Evolutionary conservation across 1,139 yeast species (phyloP).

Genomic region (Candida tropicalis): DNA sequence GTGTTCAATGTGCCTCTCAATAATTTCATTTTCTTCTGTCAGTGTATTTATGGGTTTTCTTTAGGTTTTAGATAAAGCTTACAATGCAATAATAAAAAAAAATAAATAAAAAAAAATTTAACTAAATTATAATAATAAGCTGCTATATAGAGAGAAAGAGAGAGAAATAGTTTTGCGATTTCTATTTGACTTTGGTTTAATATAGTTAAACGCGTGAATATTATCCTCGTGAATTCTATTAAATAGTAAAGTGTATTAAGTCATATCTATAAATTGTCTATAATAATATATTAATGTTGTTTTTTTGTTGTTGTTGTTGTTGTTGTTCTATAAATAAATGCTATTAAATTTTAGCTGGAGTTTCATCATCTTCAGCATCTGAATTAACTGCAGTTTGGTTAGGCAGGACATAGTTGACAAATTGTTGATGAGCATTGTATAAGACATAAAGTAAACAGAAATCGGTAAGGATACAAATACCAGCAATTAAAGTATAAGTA

Average conservation of each 20-base stretch:
- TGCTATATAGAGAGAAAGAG: neutral
- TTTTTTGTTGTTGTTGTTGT: too few species aligned
- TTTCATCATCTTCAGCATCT: constrained; percentile 4
- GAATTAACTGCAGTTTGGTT: constrained; percentile 6
- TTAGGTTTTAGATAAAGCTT: constrained; percentile 5
- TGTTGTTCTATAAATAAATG: neutral
- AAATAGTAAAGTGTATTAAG: neutral
- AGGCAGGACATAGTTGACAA: constrained; percentile 6
- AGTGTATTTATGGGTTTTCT: neutral
- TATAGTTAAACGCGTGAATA: too few species aligned
- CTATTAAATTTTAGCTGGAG: neutral
- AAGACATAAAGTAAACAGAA: constrained; percentile 22
- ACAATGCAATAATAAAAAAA: too few species aligned
- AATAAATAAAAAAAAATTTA: too few species aligned
- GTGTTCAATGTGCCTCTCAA: constrained; percentile 90
- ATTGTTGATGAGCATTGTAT: constrained; percentile 3
- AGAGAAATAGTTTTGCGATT: too few species aligned
- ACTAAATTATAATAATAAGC: neutral
- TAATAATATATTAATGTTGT: neutral
- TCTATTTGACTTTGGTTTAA: too few species aligned
- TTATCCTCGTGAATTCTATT: too few species aligned
- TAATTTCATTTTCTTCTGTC: constrained; percentile 26
- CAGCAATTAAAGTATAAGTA: constrained; percentile 38
- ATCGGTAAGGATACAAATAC: constrained; percentile 26
- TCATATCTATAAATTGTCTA: constrained; percentile 11